Percentiles rank a stretch among this genome's conserved stretches.
phyloP scores from a whole-genome alignment of 2,329 filamentous ascomycete genomes.

The Fonsecaea erecta region DNA sequence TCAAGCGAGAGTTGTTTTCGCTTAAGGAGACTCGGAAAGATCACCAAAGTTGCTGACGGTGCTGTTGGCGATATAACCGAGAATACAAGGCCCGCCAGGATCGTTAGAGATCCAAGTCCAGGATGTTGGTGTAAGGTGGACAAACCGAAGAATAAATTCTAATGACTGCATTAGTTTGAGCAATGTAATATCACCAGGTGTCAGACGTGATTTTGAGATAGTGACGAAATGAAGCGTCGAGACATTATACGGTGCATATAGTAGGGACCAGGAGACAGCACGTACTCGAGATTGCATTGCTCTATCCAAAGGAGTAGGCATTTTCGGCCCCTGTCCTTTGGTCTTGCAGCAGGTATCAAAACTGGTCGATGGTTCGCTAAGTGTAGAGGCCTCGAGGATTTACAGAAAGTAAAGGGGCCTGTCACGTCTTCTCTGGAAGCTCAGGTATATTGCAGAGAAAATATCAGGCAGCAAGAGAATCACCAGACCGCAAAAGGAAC shows the following conservation, averaged over 20 bases:
- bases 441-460: neutral
- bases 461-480: neutral
- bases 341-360: neutral
- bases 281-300: conserved; percentile 71
- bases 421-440: neutral
- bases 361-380: neutral
- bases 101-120: neutral
- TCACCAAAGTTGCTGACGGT: neutral
- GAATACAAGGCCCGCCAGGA: neutral
- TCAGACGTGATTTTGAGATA: neutral
- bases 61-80: neutral
- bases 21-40: neutral
- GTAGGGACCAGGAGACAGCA: conserved; percentile 20
- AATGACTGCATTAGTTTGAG: neutral
- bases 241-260: neutral
- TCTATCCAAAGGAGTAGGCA: conserved; percentile 72
- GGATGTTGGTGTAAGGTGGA: conserved; percentile 8
- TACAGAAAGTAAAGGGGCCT: neutral
- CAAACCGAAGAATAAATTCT: conserved; percentile 68
- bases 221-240: neutral
- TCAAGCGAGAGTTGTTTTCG: neutral
- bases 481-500: neutral
- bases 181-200: neutral
- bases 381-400: neutral
- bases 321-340: conserved; percentile 42